phyloP scores from a whole-genome alignment of 805 yeast species.

The Ogataea methylovora region DNA sequence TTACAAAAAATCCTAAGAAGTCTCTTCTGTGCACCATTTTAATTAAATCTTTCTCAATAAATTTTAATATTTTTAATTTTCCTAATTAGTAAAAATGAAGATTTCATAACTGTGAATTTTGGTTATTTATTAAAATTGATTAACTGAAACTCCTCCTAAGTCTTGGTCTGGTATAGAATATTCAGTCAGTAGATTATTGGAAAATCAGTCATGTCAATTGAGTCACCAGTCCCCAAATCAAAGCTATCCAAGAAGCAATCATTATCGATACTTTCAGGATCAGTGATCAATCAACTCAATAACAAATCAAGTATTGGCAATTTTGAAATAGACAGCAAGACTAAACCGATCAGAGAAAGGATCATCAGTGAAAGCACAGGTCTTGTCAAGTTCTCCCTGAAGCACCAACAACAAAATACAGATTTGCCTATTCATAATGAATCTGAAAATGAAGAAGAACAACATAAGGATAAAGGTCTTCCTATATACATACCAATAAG shows the following conservation, averaged over 20 bases:
- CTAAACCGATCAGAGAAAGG: slow-evolving; percentile 28
- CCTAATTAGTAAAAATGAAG: too few species aligned
- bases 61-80: too few species aligned
- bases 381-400: slow-evolving; percentile 34
- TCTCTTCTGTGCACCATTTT: too few species aligned
- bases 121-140: too few species aligned
- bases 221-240: too few species aligned
- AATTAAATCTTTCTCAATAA: too few species aligned
- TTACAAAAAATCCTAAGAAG: too few species aligned
- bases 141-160: too few species aligned
- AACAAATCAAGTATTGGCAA: slow-evolving; percentile 3
- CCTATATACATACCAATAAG: slow-evolving; percentile 30
- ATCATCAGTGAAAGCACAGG: slow-evolving; percentile 46
- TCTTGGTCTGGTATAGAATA: too few species aligned
- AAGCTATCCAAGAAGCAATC: slow-evolving; percentile 26
- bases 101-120: too few species aligned
- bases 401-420: slow-evolving; percentile 1
- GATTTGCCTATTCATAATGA: neutral
- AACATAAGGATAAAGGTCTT: slow-evolving; percentile 12
- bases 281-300: slow-evolving; percentile 16
- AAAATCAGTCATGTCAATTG: too few species aligned
- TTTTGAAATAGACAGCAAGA: neutral
- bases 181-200: too few species aligned
- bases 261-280: slow-evolving; percentile 23
- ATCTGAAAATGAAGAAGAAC: neutral